phyloP scores from a whole-genome alignment of 2,329 filamentous ascomycete species.

The Botrytis hyacinthi region DNA sequence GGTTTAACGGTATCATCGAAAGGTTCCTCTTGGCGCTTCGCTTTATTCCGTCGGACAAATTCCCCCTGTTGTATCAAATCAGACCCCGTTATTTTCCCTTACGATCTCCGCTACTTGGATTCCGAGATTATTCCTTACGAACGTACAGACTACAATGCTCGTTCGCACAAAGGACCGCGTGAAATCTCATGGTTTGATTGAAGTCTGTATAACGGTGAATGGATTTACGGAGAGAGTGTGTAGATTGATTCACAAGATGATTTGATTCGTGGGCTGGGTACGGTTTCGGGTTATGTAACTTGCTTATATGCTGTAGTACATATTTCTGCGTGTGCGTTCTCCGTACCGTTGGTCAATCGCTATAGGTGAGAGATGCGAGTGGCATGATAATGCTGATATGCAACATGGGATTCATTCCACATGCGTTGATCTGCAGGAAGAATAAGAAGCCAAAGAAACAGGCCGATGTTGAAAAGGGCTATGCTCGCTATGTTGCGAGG shows the following conservation, averaged over 20 bases:
- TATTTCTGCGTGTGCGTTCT: background rate
- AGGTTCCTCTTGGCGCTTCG: background rate
- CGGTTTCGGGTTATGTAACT: background rate
- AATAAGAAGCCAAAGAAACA: background rate
- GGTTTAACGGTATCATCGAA: background rate
- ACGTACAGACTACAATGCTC: background rate
- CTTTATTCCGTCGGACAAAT: slow-evolving; percentile 10
- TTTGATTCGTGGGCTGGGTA: background rate
- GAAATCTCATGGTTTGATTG: background rate
- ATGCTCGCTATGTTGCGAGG: background rate
- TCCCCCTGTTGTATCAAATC: background rate
- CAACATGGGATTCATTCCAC: background rate
- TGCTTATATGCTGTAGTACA: background rate
- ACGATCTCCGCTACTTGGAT: background rate
- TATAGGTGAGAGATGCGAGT: background rate
- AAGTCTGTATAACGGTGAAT: background rate
- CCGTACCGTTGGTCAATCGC: background rate
- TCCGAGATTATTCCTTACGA: background rate
- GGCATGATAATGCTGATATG: background rate
- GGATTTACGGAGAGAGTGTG: background rate
- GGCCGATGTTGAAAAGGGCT: background rate
- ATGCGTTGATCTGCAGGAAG: slow-evolving; percentile 12
- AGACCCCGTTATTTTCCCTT: background rate
- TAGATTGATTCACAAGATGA: background rate
- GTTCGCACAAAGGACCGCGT: background rate